Conservation (phyloP, 352 stramenopile species). For the Pythium folliculosum region DNA sequence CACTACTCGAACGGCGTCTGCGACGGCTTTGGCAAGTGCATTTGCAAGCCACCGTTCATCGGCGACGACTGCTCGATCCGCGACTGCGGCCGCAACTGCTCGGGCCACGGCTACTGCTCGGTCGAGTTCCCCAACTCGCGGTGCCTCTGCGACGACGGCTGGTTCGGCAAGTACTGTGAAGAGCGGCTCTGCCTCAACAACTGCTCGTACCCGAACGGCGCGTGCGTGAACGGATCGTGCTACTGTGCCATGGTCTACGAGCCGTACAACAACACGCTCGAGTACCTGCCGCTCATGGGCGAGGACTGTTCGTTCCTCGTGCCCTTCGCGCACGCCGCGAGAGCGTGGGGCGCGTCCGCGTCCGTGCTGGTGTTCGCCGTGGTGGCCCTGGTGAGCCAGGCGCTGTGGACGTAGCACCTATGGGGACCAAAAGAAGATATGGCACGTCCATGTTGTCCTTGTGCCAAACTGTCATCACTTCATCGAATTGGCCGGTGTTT, state of each 20-base stretch:
- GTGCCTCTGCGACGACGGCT: conserved; percentile 95
- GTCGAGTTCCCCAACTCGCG: conserved; percentile 95
- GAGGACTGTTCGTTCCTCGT: conserved; percentile 85
- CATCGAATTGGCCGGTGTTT: too few species aligned
- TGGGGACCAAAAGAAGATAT: not conserved
- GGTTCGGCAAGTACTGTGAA: conserved; percentile 94
- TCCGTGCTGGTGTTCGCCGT: not conserved
- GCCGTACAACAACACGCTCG: conserved; percentile 93
- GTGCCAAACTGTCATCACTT: too few species aligned
- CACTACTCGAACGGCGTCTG: conserved; percentile 95
- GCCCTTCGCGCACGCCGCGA: conserved; percentile 51
- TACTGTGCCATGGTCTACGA: conserved; percentile 91
- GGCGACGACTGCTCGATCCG: conserved; percentile 91
- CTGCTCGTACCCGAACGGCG: conserved; percentile 95
- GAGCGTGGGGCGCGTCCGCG: conserved; percentile 2
- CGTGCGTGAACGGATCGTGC: conserved; percentile 91
- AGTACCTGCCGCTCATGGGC: conserved; percentile 79
- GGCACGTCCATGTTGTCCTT: too few species aligned
- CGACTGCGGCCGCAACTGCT: conserved; percentile 92
- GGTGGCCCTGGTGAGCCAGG: not conserved
- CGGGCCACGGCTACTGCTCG: conserved; percentile 93
- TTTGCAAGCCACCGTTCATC: conserved; percentile 94
- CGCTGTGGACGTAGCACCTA: not conserved
- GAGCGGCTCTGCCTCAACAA: conserved; percentile 95
- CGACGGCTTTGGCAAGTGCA: conserved; percentile 95